Evolutionary conservation across 1,284 basidiomycete species (phyloP).

Genomic region (Schizophyllum commune): DNA sequence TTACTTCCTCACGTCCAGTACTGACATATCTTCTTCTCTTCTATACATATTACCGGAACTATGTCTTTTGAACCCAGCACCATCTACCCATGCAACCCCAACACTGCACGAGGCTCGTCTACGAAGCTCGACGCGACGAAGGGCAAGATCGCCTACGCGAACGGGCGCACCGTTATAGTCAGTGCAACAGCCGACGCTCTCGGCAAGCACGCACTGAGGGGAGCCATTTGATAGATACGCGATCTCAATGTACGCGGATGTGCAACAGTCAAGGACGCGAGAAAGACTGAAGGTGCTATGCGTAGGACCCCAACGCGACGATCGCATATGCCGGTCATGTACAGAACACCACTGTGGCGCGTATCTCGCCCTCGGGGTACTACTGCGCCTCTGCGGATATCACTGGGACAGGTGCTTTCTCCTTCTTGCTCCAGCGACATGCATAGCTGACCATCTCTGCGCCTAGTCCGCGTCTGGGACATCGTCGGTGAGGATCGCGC

Average conservation of each 20-base stretch:
- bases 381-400: slow-evolving; percentile 90
- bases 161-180: slow-evolving; percentile 82
- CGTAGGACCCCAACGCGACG: slow-evolving; percentile 50
- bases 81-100: slow-evolving; percentile 71
- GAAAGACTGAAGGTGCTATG: slow-evolving; percentile 3
- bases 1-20: too few relatives aligned
- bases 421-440: not conserved
- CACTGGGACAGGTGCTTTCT: slow-evolving; percentile 60
- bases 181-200: slow-evolving; percentile 29
- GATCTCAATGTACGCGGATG: slow-evolving; percentile 35
- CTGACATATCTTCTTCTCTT: too few relatives aligned
- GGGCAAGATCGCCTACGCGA: slow-evolving; percentile 82
- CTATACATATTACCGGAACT: not conserved
- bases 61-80: slow-evolving; percentile 55
- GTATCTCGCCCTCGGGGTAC: slow-evolving; percentile 90
- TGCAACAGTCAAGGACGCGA: not conserved
- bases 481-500: slow-evolving; percentile 81
- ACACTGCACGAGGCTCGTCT: slow-evolving; percentile 62
- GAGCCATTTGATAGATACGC: slow-evolving; percentile 31
- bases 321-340: slow-evolving; percentile 74
- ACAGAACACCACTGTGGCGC: slow-evolving; percentile 82
- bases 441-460: not conserved
- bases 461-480: slow-evolving; percentile 86
- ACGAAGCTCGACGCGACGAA: slow-evolving; percentile 83
- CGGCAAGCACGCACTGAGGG: slow-evolving; percentile 27